Evolutionary conservation across 306 rosid species (phyloP), one percentile per base, ranked within the genome.

Genomic region (Benincasa hispida): DNA sequence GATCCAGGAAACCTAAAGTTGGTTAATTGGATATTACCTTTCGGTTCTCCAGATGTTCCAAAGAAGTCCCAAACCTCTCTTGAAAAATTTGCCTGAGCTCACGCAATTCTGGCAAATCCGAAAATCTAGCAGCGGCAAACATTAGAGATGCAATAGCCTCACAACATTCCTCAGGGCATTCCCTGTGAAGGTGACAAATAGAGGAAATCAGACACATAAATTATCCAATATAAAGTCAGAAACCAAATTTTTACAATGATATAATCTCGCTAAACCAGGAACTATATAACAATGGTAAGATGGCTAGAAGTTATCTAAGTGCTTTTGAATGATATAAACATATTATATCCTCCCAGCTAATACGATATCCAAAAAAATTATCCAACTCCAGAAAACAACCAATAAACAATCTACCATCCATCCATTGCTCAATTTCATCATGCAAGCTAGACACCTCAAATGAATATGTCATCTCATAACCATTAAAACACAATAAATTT

Each of bases 101-200:
- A 13, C 98, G 99, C 81, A 94, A 81, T 85, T 94, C 99, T 37
- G 99, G 99, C 80, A 94, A 83, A 88, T 94, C 97, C 61, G 97
- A 94, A 87, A 92, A 92, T 81, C 96, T 82, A 57, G 99, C 98
- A 21, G 99, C 98, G 5, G 98, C 93, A 83, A 85, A 47, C 96
- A 89, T 89, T 75, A 92, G 77, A 73, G 95, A 89, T 5, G 99
- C 84, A 78, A 90, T 83, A 82, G 98, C 89, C 65, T 90, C 92
- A 83, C 88, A 79, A 74, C 92, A 89, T 55, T 94, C 96, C 87
- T 94, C 97, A 5, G 98, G 99, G 87, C 99, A 94, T 81, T 91
- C 96, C 60, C 99, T 94, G 81, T 41, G 82, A 76, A 74, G 75
- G 68, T 42, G 24, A 27, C 17, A 39, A 51, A 51, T 39, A 77